Evolutionary conservation across 192 early-diverging fungal species (phyloP), one percentile per base, ranked within the genome.

Genomic region (Oehlia diaphana): DNA sequence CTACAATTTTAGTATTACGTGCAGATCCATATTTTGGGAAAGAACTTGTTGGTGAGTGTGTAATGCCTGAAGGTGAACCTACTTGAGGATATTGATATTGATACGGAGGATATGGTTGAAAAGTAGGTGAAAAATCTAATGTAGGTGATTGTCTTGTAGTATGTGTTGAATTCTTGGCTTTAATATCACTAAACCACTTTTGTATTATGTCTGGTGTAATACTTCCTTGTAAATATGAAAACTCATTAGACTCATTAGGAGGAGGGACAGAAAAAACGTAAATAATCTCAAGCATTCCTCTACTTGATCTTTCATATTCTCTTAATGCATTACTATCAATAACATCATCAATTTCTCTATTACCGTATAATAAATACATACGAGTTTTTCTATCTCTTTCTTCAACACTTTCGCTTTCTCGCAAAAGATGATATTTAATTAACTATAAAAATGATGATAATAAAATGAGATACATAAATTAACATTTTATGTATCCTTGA

Each of bases 341-440:
- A 37, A 74, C 37, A 33, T 74, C 72, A 19, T 58, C 72, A 9
- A 74, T 23, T 13, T 3, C 13, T 35, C 58, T 26, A 58, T 74
- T 74, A 21, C 50, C 72, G 33, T 28, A 74, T 61, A 74, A 62
- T 61, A 74, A 62, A 58, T 74, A 14, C 72, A 74, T 58, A 31
- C 6, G 37, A 19, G 3, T 58, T 14, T 14, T 21, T 69, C 21
- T 37, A 21, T 39, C 7, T 5, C 16, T 39, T 70, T 39, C 7
- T 58, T 9, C 21, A 26, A 10, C 0, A 9, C 47, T 26, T 61
- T 28, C 4, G 33, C 16, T 61, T 4, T 3, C 21, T 5, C 1
- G 26, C 26, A 13, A 33, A 8, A 74, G 33, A 61, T 74, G 28
- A 62, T 74, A 74, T n/a, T 61, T 74, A 9, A 74, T 74, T 31